Evolutionary conservation across 2,329 filamentous ascomycete genomes (phyloP), one percentile per base, ranked within the genome.

Genomic region (Bimuria novae-zelandiae): DNA sequence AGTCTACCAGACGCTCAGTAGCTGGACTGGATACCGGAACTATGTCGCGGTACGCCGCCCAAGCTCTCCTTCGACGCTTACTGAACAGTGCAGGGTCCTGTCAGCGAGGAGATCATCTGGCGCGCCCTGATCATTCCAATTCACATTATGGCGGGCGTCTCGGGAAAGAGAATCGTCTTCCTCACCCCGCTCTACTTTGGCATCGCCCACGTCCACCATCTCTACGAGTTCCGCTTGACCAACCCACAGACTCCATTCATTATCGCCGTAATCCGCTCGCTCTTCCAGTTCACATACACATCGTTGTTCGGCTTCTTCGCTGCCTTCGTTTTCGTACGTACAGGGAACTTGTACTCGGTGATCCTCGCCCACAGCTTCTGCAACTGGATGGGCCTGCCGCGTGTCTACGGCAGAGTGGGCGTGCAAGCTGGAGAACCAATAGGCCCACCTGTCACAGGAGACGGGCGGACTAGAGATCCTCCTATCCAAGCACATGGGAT

Each of bases 41-140:
- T 85, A 89, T 69, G 82, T 97, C 56, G 90, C 90, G 35, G 92
- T 94, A 79, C 65, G 88, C 4, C 4, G 7, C 14, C 27, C n/a
- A 36, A 16, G 21, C 32, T 16, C 11, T 30, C 10, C n/a, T n/a
- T n/a, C n/a, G n/a, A n/a, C n/a, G 22, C 3, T 30, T 30, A 63
- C 56, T 62, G 35, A 55, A 27, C 40, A 27, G 42, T n/a, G 14
- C 35, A 71, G 65, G 92, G 91, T 30, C 92, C 94, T 0, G 78
- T 94, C 49, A 96, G 92, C 10, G 94, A 99, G 77, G 94, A 99
- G 75, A 79, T 96, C 55, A 88, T 97, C 65, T 99, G 97, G 80
- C 89, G 94, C 68, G 91, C 90, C 3, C 85, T 92, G 61, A 87
- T 92, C 47, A 82, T 97, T 33, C 89, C 93, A 1, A 81, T 97